Base-by-base conservation (phyloP, 495 filamentous ascomycete species). In the Lophiostoma macrostomum region DNA sequence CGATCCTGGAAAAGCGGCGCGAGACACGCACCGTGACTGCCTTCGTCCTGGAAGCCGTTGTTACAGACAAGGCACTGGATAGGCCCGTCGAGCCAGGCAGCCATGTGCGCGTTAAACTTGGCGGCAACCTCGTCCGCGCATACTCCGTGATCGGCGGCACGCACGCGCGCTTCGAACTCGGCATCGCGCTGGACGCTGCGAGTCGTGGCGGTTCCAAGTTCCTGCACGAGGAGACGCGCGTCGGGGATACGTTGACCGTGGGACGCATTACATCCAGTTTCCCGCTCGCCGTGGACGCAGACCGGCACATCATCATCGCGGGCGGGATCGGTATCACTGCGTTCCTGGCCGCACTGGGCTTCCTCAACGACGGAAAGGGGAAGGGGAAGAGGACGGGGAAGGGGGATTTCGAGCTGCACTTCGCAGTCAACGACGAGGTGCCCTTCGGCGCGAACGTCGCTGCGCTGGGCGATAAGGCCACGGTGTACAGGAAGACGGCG, bases 401-500 rank as follows among this genome's bases (percentile, higher is more conserved):
- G 14, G 8, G 24, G 28, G 2, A 2, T 25, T 58, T 68, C 12
- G 67, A 70, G n/a, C 78, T 70, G 63, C 16, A 82, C 74, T 58
- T 57, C 19, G 59, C 59, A 1, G 59, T 62, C n/a, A 23, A 32
- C 18, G 19, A 29, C 5, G 53, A 62, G 12, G 38, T 62, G 0
- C 59, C 59, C 7, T 58, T 62, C 32, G 12, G 40, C 10, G 38
- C 54, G 16, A 19, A 52, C 58, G 63, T 16, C 4, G 69, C 65
- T 5, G 44, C 44, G 29, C 65, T 75, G 5, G 64, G 64, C 1
- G 29, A 18, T 1, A 57, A 67, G 0, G 69, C 75, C 0, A 56
- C 55, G 11, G 41, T 81, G 8, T 80, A 82, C 56, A 74, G 76
- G 63, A 68, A 69, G 34, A 56, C 65, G 0, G 58, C 67, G 20